Base-by-base conservation (phyloP, 2,329 filamentous ascomycete species). In the Cladosporium velox region DNA sequence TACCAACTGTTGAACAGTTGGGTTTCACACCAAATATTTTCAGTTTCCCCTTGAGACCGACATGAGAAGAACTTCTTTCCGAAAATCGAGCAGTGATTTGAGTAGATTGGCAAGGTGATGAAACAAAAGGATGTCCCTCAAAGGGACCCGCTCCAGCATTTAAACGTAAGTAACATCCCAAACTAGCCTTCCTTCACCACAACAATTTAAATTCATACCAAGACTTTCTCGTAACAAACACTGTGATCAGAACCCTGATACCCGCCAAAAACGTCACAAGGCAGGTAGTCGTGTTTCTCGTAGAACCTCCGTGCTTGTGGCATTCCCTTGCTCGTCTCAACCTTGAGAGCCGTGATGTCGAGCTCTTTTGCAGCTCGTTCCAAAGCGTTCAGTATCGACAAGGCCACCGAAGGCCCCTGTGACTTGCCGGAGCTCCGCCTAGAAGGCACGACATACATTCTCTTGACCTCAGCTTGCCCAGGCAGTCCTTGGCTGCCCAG, bases 391-490 rank as follows among this genome's bases (percentile, higher is more conserved):
- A 55, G n/a, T n/a, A 55, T 34, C 2, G 30, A 11, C 6, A 55
- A 18, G 18, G 52, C 52, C 28, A 55, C 52, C 15, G 52, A n/a
- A 12, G 52, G 4, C 3, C 0, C 32, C 10, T n/a, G 18, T 32
- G 28, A 18, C 26, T 30, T 14, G 24, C 26, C 28, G n/a, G 15
- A 24, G 28, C 35, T 35, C 5, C n/a, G 51, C 41, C n/a, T 47
- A 18, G 51, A 64, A 14, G 61, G 61, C 49, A 64, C 61, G 51
- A 57, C 61, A 32, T 64, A 64, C 61, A 57, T 64, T 26, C 47
- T 64, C n/a, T 41, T 55, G 49, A 64, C 24, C 49, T 64, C 49
- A 11, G 28, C 61, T 41, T 64, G 61, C 30, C 51, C 49, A 15
- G 49, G 61, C 21, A 64, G 35, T 6, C 51, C 61, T 64, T 64